A percentile compares a stretch with the other conserved stretches of the same genome.
Conservation (phyloP, 2,329 filamentous ascomycete species). For the Onygenales sp. region DNA sequence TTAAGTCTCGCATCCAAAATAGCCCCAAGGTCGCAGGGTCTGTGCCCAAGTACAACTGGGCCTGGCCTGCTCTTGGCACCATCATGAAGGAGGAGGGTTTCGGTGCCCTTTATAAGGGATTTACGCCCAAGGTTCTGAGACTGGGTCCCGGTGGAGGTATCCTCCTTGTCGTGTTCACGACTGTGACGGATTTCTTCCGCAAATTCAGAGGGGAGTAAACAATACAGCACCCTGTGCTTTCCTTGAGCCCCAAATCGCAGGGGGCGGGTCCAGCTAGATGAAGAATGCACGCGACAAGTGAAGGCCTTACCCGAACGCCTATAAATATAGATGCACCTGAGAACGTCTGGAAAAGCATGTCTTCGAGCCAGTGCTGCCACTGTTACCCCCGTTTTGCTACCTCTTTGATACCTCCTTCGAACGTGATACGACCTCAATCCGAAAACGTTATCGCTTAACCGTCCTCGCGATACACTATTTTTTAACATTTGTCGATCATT, state of each 20-base stretch:
- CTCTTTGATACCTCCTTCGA: too few relatives aligned
- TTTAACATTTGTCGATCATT: too few relatives aligned
- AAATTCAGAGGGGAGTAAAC: conserved; percentile 45
- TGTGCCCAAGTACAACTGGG: conserved; percentile 97
- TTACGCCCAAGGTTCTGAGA: conserved; percentile 86
- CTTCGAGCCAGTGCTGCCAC: too few relatives aligned
- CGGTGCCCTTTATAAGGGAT: conserved; percentile 89
- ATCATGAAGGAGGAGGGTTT: conserved; percentile 93
- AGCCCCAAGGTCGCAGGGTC: conserved; percentile 71
- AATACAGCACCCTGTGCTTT: not conserved
- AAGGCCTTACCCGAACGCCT: too few relatives aligned
- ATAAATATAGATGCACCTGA: too few relatives aligned
- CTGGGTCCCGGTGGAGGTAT: conserved; percentile 61
- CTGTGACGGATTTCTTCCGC: conserved; percentile 71
- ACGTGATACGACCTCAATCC: too few relatives aligned
- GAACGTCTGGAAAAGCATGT: too few relatives aligned
- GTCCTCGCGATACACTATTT: too few relatives aligned
- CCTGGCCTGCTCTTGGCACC: conserved; percentile 74
- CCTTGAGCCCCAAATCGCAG: not conserved
- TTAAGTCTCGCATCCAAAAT: conserved; percentile 98
- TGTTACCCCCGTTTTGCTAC: too few relatives aligned
- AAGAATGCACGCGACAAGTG: not conserved
- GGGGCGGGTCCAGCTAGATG: not conserved
- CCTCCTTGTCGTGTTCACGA: conserved; percentile 40
- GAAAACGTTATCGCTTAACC: too few relatives aligned